Conservation (phyloP, 148 eudicot species). For the Vaccinium darrowii region DNA sequence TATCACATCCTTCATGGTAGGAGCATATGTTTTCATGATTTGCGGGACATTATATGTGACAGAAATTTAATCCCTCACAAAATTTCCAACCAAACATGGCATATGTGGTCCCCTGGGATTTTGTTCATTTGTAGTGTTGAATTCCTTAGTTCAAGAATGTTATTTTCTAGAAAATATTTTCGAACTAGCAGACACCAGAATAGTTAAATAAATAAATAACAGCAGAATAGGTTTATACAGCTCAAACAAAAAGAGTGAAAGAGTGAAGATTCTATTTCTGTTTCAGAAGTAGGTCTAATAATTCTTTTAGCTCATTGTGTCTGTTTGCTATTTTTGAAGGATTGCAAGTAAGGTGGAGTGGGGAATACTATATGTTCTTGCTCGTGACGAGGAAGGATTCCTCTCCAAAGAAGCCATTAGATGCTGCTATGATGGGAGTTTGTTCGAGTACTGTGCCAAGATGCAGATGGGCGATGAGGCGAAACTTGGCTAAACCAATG, state of each 20-base stretch:
- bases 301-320: not conserved
- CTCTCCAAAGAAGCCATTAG: slow-evolving; percentile 67
- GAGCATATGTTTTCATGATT: not conserved
- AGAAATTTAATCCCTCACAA: not conserved
- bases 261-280: not conserved
- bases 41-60: not conserved
- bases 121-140: too few relatives aligned
- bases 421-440: slow-evolving; percentile 64
- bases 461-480: slow-evolving; percentile 38
- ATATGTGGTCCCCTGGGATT: not conserved
- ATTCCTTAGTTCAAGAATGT: not conserved
- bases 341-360: slow-evolving; percentile 52
- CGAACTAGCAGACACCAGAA: not conserved
- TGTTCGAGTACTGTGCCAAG: slow-evolving; percentile 66
- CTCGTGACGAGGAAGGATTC: slow-evolving; percentile 61
- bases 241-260: not conserved
- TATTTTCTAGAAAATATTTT: not conserved
- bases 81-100: not conserved
- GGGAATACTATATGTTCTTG: slow-evolving; percentile 53
- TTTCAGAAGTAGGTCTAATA: not conserved
- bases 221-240: not conserved
- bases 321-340: slow-evolving; percentile 32
- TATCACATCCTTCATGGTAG: not conserved
- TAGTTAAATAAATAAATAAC: not conserved
- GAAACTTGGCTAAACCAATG: slow-evolving; percentile 30